Conservation (phyloP, 1,284 basidiomycete genomes). For the Chondrostereum purpureum region DNA sequence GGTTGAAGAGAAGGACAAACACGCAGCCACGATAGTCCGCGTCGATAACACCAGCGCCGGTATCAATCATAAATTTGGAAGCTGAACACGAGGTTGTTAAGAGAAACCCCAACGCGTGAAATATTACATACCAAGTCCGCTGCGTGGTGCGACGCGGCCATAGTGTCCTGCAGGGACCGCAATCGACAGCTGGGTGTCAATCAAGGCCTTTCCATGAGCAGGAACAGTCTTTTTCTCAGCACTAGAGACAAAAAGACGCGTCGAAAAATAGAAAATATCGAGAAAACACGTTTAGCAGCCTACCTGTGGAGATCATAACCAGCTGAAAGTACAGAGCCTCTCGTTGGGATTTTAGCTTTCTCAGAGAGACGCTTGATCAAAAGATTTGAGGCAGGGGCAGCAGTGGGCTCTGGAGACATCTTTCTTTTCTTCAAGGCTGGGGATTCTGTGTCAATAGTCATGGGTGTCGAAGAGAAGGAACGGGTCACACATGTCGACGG, state of each 20-base stretch:
- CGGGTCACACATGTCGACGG: slow-evolving; percentile 1
- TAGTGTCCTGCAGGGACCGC: slow-evolving; percentile 92
- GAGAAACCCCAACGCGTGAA: background rate
- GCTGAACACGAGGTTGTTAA: slow-evolving; percentile 39
- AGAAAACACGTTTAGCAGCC: slow-evolving; percentile 19
- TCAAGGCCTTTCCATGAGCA: slow-evolving; percentile 81
- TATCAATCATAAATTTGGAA: slow-evolving; percentile 95
- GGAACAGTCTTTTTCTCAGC: slow-evolving; percentile 77
- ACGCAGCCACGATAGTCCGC: slow-evolving; percentile 92
- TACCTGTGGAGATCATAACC: slow-evolving; percentile 94
- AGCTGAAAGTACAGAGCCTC: slow-evolving; percentile 81
- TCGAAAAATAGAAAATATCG: slow-evolving; percentile 7
- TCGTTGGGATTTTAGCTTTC: slow-evolving; percentile 80
- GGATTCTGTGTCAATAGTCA: slow-evolving; percentile 24
- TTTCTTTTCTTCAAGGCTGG: slow-evolving; percentile 53
- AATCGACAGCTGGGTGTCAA: slow-evolving; percentile 88
- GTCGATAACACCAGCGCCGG: slow-evolving; percentile 94
- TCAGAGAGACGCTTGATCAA: slow-evolving; percentile 83
- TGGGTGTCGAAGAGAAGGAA: slow-evolving; percentile 11
- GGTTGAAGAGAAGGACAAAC: slow-evolving; percentile 94
- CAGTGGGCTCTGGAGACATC: slow-evolving; percentile 33
- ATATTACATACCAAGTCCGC: slow-evolving; percentile 73
- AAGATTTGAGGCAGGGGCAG: slow-evolving; percentile 45
- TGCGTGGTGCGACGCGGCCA: slow-evolving; percentile 91
- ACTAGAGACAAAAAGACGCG: slow-evolving; percentile 39